A percentile compares a stretch with the other conserved stretches of the same genome.
These are phyloP conservation scores for Aphanomyces stellatus DNA, from an alignment of 352 stramenopile genomes.

Conservation along the genomic window DNA sequence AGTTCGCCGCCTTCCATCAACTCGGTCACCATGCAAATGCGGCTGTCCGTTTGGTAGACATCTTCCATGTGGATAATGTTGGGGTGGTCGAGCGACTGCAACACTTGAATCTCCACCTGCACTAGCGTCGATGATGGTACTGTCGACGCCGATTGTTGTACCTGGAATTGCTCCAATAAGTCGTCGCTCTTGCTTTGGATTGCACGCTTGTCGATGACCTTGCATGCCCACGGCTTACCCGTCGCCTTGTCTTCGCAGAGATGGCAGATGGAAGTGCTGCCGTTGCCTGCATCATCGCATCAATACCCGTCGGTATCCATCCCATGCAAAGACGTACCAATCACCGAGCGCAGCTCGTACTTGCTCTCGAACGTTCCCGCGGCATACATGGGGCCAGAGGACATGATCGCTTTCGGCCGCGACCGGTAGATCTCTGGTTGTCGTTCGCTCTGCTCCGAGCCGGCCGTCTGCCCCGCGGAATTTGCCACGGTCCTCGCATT, in stretches of 20 bases:
- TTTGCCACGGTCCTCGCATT: neutral
- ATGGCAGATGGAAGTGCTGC: conserved; percentile 80
- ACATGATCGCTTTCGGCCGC: conserved; percentile 48
- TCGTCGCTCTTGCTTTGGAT: conserved; percentile 68
- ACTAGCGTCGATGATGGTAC: neutral
- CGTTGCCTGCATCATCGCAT: conserved; percentile 39
- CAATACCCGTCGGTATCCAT: neutral
- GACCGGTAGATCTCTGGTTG: conserved; percentile 14
- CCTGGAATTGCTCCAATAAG: conserved; percentile 82
- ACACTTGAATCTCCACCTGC: conserved; percentile 74
- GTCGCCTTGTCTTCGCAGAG: conserved; percentile 58
- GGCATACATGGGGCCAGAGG: conserved; percentile 60
- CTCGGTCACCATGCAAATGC: conserved; percentile 89
- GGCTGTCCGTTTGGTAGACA: conserved; percentile 73
- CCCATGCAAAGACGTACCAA: conserved; percentile 68
- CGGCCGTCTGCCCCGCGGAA: neutral
- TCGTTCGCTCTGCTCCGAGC: neutral
- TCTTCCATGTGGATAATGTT: conserved; percentile 88
- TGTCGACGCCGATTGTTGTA: conserved; percentile 5
- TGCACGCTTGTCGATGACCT: conserved; percentile 79
- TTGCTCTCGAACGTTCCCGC: conserved; percentile 65
- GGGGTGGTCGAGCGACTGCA: conserved; percentile 82
- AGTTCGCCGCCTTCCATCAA: conserved; percentile 82
- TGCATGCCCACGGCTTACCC: conserved; percentile 56
- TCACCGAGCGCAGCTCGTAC: conserved; percentile 76